These are phyloP conservation scores for Extremus antarcticus DNA, from an alignment of 495 filamentous ascomycete species.

Conservation along the genomic window DNA sequence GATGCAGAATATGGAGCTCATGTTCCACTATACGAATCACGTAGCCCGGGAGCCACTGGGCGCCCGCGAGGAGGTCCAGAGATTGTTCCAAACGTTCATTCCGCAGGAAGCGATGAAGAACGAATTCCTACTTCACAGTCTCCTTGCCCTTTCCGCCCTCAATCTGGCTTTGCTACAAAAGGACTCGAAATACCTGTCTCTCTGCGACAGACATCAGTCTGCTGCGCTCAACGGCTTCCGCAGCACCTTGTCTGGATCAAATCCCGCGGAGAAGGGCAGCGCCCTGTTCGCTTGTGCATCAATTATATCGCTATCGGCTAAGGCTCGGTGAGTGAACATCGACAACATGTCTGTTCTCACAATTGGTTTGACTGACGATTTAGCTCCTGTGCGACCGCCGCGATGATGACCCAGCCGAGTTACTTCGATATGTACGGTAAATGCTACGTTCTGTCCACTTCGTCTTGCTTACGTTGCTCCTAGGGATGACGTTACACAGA, in stretches of 20 bases:
- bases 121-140: slow-evolving; percentile 16
- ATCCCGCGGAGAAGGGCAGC: not conserved
- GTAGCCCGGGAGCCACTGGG: not conserved
- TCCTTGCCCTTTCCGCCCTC: slow-evolving; percentile 16
- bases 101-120: slow-evolving; percentile 7
- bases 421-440: not conserved
- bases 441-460: too few species aligned
- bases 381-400: not conserved
- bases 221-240: slow-evolving; percentile 8
- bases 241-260: not conserved
- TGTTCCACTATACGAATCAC: slow-evolving; percentile 11
- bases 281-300: slow-evolving; percentile 7
- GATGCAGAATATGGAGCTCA: slow-evolving; percentile 18
- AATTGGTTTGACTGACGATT: too few species aligned
- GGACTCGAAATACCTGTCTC: not conserved
- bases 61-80: not conserved
- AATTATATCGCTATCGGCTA: not conserved
- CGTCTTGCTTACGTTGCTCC: too few species aligned
- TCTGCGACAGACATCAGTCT: slow-evolving; percentile 12
- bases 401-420: not conserved
- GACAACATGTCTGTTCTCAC: not conserved
- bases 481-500: not conserved
- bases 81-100: slow-evolving; percentile 4
- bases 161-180: slow-evolving; percentile 6
- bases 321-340: slow-evolving; percentile 1